These are phyloP conservation scores for Porogramme epimiltina DNA, from an alignment of 1,284 basidiomycete species.

Conservation along the genomic window DNA sequence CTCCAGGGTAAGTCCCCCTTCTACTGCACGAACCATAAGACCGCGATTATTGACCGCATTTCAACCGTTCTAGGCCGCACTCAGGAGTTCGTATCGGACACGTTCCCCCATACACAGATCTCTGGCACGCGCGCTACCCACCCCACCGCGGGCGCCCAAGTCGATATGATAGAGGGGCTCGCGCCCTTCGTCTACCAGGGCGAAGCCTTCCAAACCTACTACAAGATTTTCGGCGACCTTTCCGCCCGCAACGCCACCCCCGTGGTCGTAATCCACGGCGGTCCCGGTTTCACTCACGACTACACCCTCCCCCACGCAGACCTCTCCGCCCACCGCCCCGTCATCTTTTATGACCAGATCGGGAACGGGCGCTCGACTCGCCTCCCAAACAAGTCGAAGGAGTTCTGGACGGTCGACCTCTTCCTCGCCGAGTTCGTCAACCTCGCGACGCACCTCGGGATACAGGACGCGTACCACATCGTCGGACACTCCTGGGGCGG, in stretches of 20 bases:
- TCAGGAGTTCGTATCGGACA: too few relatives aligned
- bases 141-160: too few relatives aligned
- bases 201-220: conserved; percentile 24
- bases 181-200: conserved; percentile 26
- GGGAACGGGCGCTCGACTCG: conserved; percentile 33
- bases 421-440: conserved; percentile 34
- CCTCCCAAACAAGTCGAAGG: conserved; percentile 26
- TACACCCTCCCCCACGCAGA: conserved; percentile 27
- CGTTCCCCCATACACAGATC: too few relatives aligned
- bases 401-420: conserved; percentile 33
- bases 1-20: too few relatives aligned
- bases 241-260: conserved; percentile 13
- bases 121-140: too few relatives aligned
- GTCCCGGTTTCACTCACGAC: conserved; percentile 27
- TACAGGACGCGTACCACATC: conserved; percentile 27
- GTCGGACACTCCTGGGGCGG: conserved; percentile 37
- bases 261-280: conserved; percentile 26
- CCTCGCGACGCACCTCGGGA: conserved; percentile 27
- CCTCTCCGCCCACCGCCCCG: conserved; percentile 22
- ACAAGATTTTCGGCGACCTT: conserved; percentile 20
- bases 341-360: conserved; percentile 37
- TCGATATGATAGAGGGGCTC: conserved; percentile 8
- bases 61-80: too few relatives aligned
- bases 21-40: too few relatives aligned
- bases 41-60: too few relatives aligned